Evolutionary conservation across 2,329 filamentous ascomycete genomes (phyloP).

Genomic region (Metarhizium robertsii): DNA sequence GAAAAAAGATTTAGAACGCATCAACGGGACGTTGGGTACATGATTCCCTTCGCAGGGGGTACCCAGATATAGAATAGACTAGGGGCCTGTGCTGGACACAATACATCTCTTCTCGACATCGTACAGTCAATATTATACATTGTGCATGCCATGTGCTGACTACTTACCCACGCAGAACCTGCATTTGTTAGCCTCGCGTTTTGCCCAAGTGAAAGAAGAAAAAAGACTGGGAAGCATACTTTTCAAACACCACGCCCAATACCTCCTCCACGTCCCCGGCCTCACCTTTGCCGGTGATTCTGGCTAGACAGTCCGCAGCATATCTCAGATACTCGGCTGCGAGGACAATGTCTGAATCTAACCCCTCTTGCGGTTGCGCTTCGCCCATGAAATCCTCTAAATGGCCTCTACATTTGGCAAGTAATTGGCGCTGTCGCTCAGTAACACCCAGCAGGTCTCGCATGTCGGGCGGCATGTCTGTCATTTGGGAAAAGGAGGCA

Average conservation of each 20-base stretch:
- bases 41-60: neutral
- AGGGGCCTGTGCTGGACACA: neutral
- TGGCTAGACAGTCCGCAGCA: constrained; percentile 70
- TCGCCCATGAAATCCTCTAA: constrained; percentile 65
- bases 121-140: neutral
- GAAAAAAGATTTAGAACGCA: neutral
- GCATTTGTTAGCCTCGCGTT: neutral
- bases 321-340: constrained; percentile 81
- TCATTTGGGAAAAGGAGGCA: constrained; percentile 61
- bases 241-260: constrained; percentile 93
- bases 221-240: constrained; percentile 48
- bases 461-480: constrained; percentile 59
- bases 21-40: neutral
- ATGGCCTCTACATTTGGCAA: constrained; percentile 62
- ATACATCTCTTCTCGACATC: neutral
- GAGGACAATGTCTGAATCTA: constrained; percentile 72
- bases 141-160: constrained; percentile 1
- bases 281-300: constrained; percentile 80
- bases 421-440: constrained; percentile 75
- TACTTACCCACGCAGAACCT: constrained; percentile 41
- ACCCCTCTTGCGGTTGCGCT: constrained; percentile 28
- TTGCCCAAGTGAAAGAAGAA: neutral
- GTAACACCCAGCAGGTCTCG: constrained; percentile 85
- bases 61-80: neutral
- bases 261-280: constrained; percentile 91